Conservation (phyloP, 2,329 filamentous ascomycete genomes). For the Simplicillium sp. region DNA sequence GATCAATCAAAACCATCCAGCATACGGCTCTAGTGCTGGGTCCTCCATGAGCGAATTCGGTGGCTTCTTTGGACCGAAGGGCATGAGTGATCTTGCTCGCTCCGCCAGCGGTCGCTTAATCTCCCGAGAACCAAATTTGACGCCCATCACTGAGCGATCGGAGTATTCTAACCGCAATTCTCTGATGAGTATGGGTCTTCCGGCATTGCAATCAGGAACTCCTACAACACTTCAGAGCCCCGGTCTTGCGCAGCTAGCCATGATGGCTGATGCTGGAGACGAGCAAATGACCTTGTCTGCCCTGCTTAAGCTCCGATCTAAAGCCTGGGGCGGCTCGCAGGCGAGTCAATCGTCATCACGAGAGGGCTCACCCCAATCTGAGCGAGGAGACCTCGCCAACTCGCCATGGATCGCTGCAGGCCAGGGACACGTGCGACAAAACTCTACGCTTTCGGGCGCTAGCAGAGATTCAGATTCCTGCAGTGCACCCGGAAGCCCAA, state of each 20-base stretch:
- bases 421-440: slow-evolving; percentile 33
- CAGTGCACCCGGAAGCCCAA: slow-evolving; percentile 40
- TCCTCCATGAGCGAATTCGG: slow-evolving; percentile 40
- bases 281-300: slow-evolving; percentile 68
- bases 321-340: slow-evolving; percentile 75
- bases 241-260: slow-evolving; percentile 67
- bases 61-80: slow-evolving; percentile 78
- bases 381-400: slow-evolving; percentile 35
- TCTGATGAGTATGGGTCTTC: slow-evolving; percentile 58
- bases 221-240: slow-evolving; percentile 49
- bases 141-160: slow-evolving; percentile 89
- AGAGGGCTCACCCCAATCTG: slow-evolving; percentile 40
- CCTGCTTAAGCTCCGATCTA: slow-evolving; percentile 62
- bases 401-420: slow-evolving; percentile 26
- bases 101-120: slow-evolving; percentile 64
- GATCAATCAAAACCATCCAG: slow-evolving; percentile 29
- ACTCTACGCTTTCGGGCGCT: slow-evolving; percentile 38
- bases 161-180: slow-evolving; percentile 96
- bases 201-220: slow-evolving; percentile 30
- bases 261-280: slow-evolving; percentile 43
- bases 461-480: slow-evolving; percentile 37
- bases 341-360: slow-evolving; percentile 53
- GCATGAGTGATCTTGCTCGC: slow-evolving; percentile 44
- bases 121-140: slow-evolving; percentile 81
- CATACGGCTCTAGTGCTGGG: slow-evolving; percentile 26